Evolutionary conservation across 2,329 filamentous ascomycete species (phyloP).

Genomic region (Monosporascus sp.): DNA sequence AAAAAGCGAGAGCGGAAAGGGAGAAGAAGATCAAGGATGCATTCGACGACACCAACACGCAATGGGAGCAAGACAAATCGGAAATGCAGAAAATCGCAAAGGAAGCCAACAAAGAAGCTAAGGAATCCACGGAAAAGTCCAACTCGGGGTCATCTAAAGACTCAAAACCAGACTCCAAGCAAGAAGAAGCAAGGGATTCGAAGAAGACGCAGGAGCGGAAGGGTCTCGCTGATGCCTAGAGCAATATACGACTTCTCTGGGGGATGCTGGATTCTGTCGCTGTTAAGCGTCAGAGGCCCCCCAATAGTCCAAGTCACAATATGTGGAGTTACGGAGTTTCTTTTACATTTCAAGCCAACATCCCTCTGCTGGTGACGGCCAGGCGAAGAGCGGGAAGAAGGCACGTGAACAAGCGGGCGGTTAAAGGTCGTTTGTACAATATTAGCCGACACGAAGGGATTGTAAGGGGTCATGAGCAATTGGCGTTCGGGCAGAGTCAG

Average conservation of each 20-base stretch:
- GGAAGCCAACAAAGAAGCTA: constrained; percentile 41
- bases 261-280: not conserved
- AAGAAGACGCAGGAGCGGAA: not conserved
- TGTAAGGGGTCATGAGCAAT: not conserved
- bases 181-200: not conserved
- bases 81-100: constrained; percentile 65
- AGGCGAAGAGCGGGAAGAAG: not conserved
- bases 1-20: constrained; percentile 65
- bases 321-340: not conserved
- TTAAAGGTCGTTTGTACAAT: not conserved
- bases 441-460: not conserved
- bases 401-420: not conserved
- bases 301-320: not conserved
- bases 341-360: not conserved
- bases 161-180: too few relatives aligned
- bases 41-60: constrained; percentile 68
- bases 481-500: not conserved
- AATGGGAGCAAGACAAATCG: constrained; percentile 89
- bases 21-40: constrained; percentile 74
- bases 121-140: constrained; percentile 9
- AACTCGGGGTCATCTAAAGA: not conserved
- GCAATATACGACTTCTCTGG: not conserved
- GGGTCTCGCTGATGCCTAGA: not conserved
- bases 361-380: not conserved
- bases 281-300: too few relatives aligned